Percentiles rank a stretch among this genome's conserved stretches.
Evolutionary conservation across 306 rosid species (phyloP).

Genomic region (Erythrophleum fordii): DNA sequence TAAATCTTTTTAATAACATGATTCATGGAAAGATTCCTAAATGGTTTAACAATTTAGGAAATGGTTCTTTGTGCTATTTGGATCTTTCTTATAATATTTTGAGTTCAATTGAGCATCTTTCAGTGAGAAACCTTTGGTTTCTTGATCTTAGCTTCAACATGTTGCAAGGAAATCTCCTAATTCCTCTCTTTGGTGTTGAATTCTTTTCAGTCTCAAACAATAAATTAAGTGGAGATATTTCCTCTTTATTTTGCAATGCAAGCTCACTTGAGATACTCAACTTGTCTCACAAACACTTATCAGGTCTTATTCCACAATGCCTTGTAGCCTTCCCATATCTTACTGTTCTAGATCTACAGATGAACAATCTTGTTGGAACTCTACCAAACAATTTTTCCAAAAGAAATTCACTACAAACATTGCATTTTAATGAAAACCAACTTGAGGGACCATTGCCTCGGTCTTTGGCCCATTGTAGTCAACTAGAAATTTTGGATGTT

Average conservation of each 20-base stretch:
- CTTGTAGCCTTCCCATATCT: too few species aligned
- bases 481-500: too few species aligned
- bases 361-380: too few species aligned
- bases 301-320: not conserved
- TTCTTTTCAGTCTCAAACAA: slow-evolving; percentile 33
- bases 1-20: not conserved
- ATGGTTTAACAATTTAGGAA: slow-evolving; percentile 27
- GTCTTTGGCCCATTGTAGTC: too few species aligned
- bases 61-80: not conserved
- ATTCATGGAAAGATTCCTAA: too few species aligned
- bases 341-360: too few species aligned
- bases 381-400: too few species aligned
- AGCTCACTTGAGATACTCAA: not conserved
- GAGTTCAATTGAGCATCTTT: not conserved
- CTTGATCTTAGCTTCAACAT: slow-evolving; percentile 30
- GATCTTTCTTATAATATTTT: slow-evolving; percentile 31
- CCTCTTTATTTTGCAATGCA: not conserved
- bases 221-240: slow-evolving; percentile 16
- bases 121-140: not conserved
- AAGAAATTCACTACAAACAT: too few species aligned
- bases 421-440: too few species aligned
- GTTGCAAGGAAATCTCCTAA: slow-evolving; percentile 26
- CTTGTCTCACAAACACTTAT: slow-evolving; percentile 29
- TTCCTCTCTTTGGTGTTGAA: not conserved
- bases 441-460: too few species aligned